Percentiles rank a stretch among this genome's conserved stretches.
phyloP scores from a whole-genome alignment of 2,329 filamentous ascomycete genomes.

The Cladosporium sp. region DNA sequence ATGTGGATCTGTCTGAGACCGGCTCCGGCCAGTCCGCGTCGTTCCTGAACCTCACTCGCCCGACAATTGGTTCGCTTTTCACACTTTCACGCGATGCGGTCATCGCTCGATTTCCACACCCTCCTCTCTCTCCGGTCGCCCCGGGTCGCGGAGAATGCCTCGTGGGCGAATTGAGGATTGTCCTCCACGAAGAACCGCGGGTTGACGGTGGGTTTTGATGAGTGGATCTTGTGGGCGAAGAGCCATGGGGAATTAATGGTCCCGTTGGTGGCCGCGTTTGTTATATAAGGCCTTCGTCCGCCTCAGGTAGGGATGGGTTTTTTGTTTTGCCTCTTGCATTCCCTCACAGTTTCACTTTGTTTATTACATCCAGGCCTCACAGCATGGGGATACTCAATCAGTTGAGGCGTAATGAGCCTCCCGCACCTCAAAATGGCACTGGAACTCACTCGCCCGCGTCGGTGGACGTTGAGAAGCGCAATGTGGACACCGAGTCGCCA shows the following conservation, averaged over 20 bases:
- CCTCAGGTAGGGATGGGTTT: neutral
- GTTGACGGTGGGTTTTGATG: constrained; percentile 9
- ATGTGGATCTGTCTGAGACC: constrained; percentile 11
- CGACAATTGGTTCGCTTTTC: neutral
- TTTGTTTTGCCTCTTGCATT: neutral
- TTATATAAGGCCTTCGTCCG: no score
- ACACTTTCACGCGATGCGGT: neutral
- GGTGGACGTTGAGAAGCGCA: constrained; percentile 3
- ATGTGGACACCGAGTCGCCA: neutral
- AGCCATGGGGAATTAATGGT: constrained; percentile 2
- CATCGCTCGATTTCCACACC: constrained; percentile 4
- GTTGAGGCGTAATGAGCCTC: constrained; percentile 10
- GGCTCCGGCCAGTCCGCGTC: constrained; percentile 9
- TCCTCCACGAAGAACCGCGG: constrained; percentile 4
- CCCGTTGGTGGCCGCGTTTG: no score
- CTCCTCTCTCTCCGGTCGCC: neutral
- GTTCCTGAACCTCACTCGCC: neutral
- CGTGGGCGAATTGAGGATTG: no score
- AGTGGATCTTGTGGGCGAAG: constrained; percentile 4
- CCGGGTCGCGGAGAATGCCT: neutral
- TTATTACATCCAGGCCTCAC: neutral
- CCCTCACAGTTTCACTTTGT: neutral
- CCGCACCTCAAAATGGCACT: constrained; percentile 6
- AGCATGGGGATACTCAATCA: constrained; percentile 3
- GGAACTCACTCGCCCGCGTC: constrained; percentile 3